Evolutionary conservation across 192 early-diverging fungal species (phyloP).

Genomic region (Coemansia sp.): DNA sequence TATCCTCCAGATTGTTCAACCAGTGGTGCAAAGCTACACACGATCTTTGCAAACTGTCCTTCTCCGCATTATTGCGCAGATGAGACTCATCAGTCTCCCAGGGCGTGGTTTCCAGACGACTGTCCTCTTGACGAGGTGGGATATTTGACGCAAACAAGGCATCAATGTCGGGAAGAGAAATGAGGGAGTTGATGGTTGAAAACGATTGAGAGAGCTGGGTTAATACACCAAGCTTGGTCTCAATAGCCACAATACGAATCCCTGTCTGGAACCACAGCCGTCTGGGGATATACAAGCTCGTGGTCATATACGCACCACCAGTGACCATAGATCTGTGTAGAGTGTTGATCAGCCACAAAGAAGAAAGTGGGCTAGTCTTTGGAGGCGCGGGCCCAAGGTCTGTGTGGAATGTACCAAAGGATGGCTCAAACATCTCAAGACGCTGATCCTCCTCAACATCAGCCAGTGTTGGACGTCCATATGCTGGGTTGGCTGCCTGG

Average conservation of each 20-base stretch:
- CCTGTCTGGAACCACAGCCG: conserved; percentile 52
- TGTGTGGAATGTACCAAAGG: conserved; percentile 46
- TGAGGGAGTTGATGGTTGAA: conserved; percentile 29
- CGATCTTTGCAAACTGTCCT: conserved; percentile 43
- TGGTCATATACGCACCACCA: conserved; percentile 42
- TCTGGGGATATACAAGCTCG: conserved; percentile 45
- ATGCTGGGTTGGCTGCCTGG: conserved; percentile 4
- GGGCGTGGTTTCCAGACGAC: conserved; percentile 28
- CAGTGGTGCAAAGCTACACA: conserved; percentile 50
- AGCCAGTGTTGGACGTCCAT: conserved; percentile 33
- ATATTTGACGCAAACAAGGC: conserved; percentile 10
- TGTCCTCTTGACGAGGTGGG: conserved; percentile 9
- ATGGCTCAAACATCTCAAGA: conserved; percentile 47
- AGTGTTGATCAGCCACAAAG: conserved; percentile 49
- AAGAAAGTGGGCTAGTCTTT: conserved; percentile 41
- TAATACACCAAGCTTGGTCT: conserved; percentile 47
- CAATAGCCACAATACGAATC: conserved; percentile 50
- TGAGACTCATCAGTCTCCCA: conserved; percentile 42
- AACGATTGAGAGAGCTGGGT: conserved; percentile 44
- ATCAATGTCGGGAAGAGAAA: conserved; percentile 30
- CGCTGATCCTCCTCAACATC: conserved; percentile 52
- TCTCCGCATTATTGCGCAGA: conserved; percentile 15
- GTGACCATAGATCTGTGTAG: conserved; percentile 49
- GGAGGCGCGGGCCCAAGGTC: conserved; percentile 43
- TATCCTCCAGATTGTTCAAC: conserved; percentile 48